Evolutionary conservation across 441 rosid genomes (phyloP), one percentile per base, ranked within the genome.

Genomic region (Monsonia emarginata): DNA sequence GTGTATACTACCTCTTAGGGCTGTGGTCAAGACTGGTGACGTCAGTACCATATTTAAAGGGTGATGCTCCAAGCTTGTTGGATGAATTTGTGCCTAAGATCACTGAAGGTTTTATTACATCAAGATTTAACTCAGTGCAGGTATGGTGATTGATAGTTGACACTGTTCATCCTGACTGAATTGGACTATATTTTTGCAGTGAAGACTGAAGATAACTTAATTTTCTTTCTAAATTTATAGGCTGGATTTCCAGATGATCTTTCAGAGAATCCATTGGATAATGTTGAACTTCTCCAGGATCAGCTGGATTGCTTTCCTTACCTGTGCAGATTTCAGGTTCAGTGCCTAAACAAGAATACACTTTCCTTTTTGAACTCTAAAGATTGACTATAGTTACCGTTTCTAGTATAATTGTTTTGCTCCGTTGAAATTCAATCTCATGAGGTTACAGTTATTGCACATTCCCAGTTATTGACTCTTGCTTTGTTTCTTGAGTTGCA

Each of bases 1-100:
- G 98, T 68, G 96, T 95, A 61, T 95, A 92, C 83, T 85, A 88
- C 79, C 96, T 92, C 67, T 75, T 95, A 74, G 99, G 99, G 56
- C 79, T 88, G 69, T 95, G 99, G 99, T 95, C 98, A 46, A 88
- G 96, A 82, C 77, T 91, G 82, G 97, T 92, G 76, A 78, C 89
- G 25, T 89, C 99, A 64, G 90, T 92, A 63, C 97, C 97, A 22
- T 91, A 87, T 74, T 75, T 95, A 78, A 95, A 92, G 82, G 90
- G 95, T 75, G 99, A 95, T 78, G 90, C 97, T n/a, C 98, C 98
- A 68, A 86, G 97, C 83, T 78, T 92, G 79, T 85, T 95, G 67
- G 99, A 92, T 72, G 97, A 88, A 79, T 95, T 87, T 81, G 99
- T 92, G 72, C 98, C 98, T 42, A 92, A 90, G 80, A 95, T 92